phyloP scores from a whole-genome alignment of 805 yeast species.

The Osmozyma mogii region DNA sequence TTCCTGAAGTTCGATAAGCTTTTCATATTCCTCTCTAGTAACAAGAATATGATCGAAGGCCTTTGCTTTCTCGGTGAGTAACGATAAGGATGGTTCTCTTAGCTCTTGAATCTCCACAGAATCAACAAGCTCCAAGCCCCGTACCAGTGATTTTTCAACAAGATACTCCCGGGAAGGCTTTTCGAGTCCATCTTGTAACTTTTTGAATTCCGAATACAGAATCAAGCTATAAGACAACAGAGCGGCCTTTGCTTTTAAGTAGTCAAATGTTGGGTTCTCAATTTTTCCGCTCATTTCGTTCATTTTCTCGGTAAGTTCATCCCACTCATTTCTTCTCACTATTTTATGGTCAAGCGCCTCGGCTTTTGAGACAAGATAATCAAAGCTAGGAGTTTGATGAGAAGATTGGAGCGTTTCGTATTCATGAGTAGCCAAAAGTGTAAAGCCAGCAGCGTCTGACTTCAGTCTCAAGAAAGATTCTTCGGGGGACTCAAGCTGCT shows the following conservation, averaged over 20 bases:
- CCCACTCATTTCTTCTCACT: too few species aligned
- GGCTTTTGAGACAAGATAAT: background rate
- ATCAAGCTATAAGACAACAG: too few species aligned
- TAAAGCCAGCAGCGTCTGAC: background rate
- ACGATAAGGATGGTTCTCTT: background rate
- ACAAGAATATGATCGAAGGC: constrained; percentile 12
- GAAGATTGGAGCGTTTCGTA: background rate
- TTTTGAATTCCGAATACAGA: too few species aligned
- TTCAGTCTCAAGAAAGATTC: too few species aligned
- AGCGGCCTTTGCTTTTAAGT: too few species aligned
- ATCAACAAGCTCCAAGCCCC: background rate
- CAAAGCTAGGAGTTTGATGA: background rate
- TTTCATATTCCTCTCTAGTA: constrained; percentile 17
- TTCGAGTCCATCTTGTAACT: too few species aligned
- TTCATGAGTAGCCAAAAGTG: background rate
- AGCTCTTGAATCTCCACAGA: too few species aligned
- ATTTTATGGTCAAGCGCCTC: background rate
- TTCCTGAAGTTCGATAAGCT: constrained; percentile 4
- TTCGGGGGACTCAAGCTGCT: too few species aligned
- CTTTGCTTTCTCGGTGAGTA: constrained; percentile 3
- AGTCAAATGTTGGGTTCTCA: too few species aligned
- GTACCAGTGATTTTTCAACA: too few species aligned
- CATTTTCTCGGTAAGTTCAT: too few species aligned
- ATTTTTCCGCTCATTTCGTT: too few species aligned
- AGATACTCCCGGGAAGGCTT: constrained; percentile 12